These are phyloP conservation scores for Penicillium simplicissimum DNA, from an alignment of 495 filamentous ascomycete genomes.

Conservation along the genomic window DNA sequence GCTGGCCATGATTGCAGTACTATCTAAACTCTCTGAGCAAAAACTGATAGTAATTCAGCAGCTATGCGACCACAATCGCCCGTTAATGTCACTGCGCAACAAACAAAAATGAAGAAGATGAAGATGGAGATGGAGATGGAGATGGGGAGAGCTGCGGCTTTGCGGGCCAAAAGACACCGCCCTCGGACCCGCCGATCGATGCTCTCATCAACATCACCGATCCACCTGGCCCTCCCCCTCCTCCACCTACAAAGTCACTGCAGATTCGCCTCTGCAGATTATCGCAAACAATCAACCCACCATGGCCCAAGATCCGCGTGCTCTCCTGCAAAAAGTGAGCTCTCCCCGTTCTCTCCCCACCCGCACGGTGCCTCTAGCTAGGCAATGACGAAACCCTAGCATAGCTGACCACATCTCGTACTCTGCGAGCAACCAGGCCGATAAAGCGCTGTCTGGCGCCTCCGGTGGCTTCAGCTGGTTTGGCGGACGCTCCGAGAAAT, in stretches of 20 bases:
- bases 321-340: conserved; percentile 57
- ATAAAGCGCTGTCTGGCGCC: conserved; percentile 70
- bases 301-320: conserved; percentile 57
- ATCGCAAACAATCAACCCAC: conserved; percentile 17
- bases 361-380: conserved; percentile 16
- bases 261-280: conserved; percentile 6
- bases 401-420: conserved; percentile 33
- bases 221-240: conserved; percentile 12
- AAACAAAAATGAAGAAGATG: neutral
- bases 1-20: conserved; percentile 11
- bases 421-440: conserved; percentile 57
- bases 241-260: conserved; percentile 8
- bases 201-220: conserved; percentile 25
- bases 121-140: too few relatives aligned
- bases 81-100: neutral
- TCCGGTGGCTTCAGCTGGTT: conserved; percentile 76
- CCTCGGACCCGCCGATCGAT: conserved; percentile 30
- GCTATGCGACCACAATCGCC: neutral
- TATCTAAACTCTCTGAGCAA: neutral
- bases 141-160: conserved; percentile 13
- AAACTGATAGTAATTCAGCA: neutral
- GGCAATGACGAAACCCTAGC: conserved; percentile 28
- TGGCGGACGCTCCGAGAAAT: conserved; percentile 77
- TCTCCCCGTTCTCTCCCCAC: conserved; percentile 18
- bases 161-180: conserved; percentile 24